Conservation (phyloP, 495 filamentous ascomycete species). For the Penicillium silybi region DNA sequence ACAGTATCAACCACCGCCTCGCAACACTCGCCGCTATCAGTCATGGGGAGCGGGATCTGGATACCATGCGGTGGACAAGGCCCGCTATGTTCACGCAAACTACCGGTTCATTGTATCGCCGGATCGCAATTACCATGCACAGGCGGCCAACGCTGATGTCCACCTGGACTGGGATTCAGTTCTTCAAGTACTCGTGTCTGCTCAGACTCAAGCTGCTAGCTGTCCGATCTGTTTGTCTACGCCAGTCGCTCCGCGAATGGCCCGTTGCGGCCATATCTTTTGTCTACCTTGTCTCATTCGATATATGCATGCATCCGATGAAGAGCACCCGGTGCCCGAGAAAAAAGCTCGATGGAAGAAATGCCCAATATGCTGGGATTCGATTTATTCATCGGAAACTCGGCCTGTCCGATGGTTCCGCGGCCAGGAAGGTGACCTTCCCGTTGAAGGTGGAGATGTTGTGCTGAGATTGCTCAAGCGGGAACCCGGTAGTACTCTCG, state of each 20-base stretch:
- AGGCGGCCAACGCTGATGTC: conserved; percentile 82
- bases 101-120: conserved; percentile 95
- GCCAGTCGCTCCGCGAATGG: conserved; percentile 94
- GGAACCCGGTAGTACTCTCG: conserved; percentile 73
- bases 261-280: conserved; percentile 95
- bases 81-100: conserved; percentile 93
- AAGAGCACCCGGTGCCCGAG: conserved; percentile 55
- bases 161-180: conserved; percentile 89
- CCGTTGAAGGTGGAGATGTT: conserved; percentile 81
- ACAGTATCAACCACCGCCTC: conserved; percentile 55
- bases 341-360: conserved; percentile 85
- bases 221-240: conserved; percentile 92
- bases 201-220: conserved; percentile 77
- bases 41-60: conserved; percentile 88
- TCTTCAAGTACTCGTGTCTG: conserved; percentile 85
- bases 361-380: conserved; percentile 94
- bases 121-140: conserved; percentile 68
- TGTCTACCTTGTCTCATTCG: conserved; percentile 90
- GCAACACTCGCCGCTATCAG: conserved; percentile 59
- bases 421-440: conserved; percentile 78
- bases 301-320: conserved; percentile 83
- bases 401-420: conserved; percentile 86
- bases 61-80: conserved; percentile 88
- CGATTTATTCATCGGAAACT: conserved; percentile 82
- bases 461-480: conserved; percentile 81